These are phyloP conservation scores for Dioscorea alata DNA, from an alignment of 106 monocot species.

Conservation along the genomic window DNA sequence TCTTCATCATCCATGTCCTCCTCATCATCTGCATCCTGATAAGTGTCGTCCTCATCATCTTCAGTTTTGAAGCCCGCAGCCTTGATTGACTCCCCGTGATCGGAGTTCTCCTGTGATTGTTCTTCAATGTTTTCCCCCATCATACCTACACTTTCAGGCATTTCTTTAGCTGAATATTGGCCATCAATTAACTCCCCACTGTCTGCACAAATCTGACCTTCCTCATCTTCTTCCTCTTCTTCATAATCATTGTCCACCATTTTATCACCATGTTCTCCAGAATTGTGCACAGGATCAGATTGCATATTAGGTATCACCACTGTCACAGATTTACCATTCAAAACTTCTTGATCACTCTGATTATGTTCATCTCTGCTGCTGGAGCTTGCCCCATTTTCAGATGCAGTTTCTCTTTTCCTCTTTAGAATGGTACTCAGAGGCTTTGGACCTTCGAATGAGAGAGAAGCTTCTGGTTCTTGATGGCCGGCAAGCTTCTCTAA, in stretches of 20 bases:
- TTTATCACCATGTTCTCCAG: background rate
- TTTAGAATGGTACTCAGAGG: slow-evolving; percentile 56
- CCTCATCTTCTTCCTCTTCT: slow-evolving; percentile 46
- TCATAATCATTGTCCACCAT: slow-evolving; percentile 22
- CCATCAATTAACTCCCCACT: slow-evolving; percentile 17
- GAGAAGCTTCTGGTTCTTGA: slow-evolving; percentile 18
- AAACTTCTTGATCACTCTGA: background rate
- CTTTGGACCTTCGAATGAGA: slow-evolving; percentile 70
- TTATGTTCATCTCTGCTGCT: slow-evolving; percentile 10
- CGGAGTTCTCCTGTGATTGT: slow-evolving; percentile 29
- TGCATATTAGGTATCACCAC: background rate
- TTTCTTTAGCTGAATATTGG: slow-evolving; percentile 14
- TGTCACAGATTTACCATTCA: background rate
- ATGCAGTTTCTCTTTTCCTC: slow-evolving; percentile 44
- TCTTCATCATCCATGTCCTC: slow-evolving; percentile 50
- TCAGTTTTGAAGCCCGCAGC: slow-evolving; percentile 30
- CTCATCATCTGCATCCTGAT: slow-evolving; percentile 12
- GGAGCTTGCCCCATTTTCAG: slow-evolving; percentile 11
- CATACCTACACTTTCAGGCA: slow-evolving; percentile 3
- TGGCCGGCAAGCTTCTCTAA: background rate
- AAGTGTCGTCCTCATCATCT: slow-evolving; percentile 19
- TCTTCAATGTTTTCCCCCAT: slow-evolving; percentile 23
- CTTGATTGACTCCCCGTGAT: slow-evolving; percentile 22
- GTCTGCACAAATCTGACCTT: slow-evolving; percentile 11
- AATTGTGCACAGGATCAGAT: background rate